Evolutionary conservation across 1,284 basidiomycete species (phyloP).

Genomic region (Sanghuangporus sanghuang): DNA sequence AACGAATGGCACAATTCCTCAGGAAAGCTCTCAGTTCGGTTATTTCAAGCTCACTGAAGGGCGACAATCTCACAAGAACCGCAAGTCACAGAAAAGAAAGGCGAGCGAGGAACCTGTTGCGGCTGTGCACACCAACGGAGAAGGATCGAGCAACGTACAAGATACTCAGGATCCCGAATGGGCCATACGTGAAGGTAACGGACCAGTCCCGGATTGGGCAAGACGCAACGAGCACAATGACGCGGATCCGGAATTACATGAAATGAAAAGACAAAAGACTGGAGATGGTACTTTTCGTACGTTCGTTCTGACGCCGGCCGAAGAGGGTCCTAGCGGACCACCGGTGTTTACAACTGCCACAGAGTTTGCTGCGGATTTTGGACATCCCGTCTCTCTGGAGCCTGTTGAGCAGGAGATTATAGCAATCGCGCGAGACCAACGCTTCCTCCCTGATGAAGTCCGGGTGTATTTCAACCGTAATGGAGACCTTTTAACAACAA

Average conservation of each 20-base stretch:
- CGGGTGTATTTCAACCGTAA: slow-evolving; percentile 7
- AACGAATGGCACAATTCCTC: slow-evolving; percentile 50
- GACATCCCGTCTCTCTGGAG: not conserved
- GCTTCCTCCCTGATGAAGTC: slow-evolving; percentile 9
- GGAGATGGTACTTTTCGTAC: slow-evolving; percentile 7
- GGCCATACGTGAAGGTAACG: slow-evolving; percentile 56
- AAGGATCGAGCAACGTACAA: not conserved
- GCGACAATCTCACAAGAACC: not conserved
- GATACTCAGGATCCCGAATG: slow-evolving; percentile 39
- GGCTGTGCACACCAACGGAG: not conserved
- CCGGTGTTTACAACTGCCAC: slow-evolving; percentile 3
- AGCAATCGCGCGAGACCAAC: slow-evolving; percentile 12
- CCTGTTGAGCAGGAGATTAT: slow-evolving; percentile 6
- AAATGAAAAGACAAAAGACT: slow-evolving; percentile 4
- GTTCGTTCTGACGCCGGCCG: slow-evolving; percentile 11
- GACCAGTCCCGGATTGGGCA: slow-evolving; percentile 61
- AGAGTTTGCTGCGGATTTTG: slow-evolving; percentile 14
- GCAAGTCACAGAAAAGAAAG: not conserved
- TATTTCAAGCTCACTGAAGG: slow-evolving; percentile 39
- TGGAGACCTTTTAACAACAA: slow-evolving; percentile 9
- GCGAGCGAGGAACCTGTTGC: not conserved
- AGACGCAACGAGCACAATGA: slow-evolving; percentile 22
- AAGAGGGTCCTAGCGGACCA: not conserved
- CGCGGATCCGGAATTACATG: not conserved
- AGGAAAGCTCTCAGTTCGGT: slow-evolving; percentile 73